Percentiles rank a stretch among this genome's conserved stretches.
phyloP scores from a whole-genome alignment of 306 rosid species.

The Sophora flavescens region DNA sequence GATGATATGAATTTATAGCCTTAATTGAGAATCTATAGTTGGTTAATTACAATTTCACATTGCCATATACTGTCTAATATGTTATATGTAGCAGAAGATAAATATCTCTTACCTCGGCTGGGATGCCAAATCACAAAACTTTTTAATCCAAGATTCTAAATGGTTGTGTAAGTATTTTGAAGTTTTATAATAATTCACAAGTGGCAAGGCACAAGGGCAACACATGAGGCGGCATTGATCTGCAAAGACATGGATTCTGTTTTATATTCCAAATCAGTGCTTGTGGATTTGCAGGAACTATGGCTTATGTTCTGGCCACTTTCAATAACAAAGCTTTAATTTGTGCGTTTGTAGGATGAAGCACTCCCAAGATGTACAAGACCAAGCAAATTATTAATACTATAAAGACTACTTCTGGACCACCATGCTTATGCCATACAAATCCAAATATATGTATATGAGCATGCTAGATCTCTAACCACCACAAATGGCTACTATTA shows the following conservation, averaged over 20 bases:
- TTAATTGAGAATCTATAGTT: slow-evolving; percentile 2
- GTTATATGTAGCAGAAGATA: slow-evolving; percentile 11
- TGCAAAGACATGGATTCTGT: slow-evolving; percentile 44
- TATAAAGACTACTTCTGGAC: slow-evolving; percentile 46
- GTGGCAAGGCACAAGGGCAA: slow-evolving; percentile 46
- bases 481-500: slow-evolving; percentile 33
- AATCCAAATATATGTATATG: slow-evolving; percentile 39
- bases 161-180: neutral
- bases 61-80: neutral
- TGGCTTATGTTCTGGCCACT: slow-evolving; percentile 46
- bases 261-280: slow-evolving; percentile 34
- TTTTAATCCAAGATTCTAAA: slow-evolving; percentile 33
- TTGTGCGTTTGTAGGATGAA: slow-evolving; percentile 28
- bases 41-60: slow-evolving; percentile 25
- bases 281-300: slow-evolving; percentile 35
- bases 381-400: slow-evolving; percentile 42
- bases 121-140: slow-evolving; percentile 27
- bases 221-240: slow-evolving; percentile 43
- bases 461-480: slow-evolving; percentile 38
- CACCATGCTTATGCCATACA: slow-evolving; percentile 44
- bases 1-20: slow-evolving; percentile 1
- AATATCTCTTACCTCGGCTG: slow-evolving; percentile 25
- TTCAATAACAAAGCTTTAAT: slow-evolving; percentile 20
- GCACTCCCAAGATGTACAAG: slow-evolving; percentile 35
- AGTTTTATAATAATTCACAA: slow-evolving; percentile 36